phyloP scores from a whole-genome alignment of 768 basidiomycete species.

The Suillus alpinus region DNA sequence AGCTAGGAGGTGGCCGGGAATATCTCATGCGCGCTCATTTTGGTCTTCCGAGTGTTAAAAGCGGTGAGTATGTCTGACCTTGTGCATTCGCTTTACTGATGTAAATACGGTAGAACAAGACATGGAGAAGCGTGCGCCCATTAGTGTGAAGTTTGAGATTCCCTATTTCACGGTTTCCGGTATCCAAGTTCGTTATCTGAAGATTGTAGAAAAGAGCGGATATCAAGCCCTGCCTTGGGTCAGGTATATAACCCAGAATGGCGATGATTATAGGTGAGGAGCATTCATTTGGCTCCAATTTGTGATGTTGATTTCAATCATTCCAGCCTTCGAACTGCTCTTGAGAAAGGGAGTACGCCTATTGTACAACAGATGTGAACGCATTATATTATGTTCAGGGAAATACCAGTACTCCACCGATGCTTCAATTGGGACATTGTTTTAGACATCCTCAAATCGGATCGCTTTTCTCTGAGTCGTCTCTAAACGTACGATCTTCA shows the following conservation, averaged over 20 bases:
- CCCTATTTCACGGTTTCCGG: conserved; percentile 98
- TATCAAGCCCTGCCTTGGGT: conserved; percentile 98
- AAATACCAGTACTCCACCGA: not conserved
- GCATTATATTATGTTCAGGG: conserved; percentile 28
- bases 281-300: not conserved
- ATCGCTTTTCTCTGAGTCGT: not conserved
- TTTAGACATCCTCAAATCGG: not conserved
- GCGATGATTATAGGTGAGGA: conserved; percentile 82
- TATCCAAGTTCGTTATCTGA: conserved; percentile 96
- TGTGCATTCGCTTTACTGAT: not conserved
- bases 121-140: conserved; percentile 74
- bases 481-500: not conserved
- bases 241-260: conserved; percentile 88
- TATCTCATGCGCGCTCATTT: conserved; percentile 99
- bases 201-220: conserved; percentile 98
- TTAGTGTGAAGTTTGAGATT: conserved; percentile 97
- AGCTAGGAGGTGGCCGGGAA: conserved; percentile 92
- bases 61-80: conserved; percentile 54
- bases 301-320: not conserved
- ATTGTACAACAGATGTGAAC: conserved; percentile 37
- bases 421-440: not conserved
- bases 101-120: not conserved
- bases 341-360: conserved; percentile 70
- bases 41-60: conserved; percentile 90
- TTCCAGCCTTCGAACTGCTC: conserved; percentile 64